These are phyloP conservation scores for Acanthamoeba triangularis DNA, from an alignment of 208 protist species.

Conservation along the genomic window DNA sequence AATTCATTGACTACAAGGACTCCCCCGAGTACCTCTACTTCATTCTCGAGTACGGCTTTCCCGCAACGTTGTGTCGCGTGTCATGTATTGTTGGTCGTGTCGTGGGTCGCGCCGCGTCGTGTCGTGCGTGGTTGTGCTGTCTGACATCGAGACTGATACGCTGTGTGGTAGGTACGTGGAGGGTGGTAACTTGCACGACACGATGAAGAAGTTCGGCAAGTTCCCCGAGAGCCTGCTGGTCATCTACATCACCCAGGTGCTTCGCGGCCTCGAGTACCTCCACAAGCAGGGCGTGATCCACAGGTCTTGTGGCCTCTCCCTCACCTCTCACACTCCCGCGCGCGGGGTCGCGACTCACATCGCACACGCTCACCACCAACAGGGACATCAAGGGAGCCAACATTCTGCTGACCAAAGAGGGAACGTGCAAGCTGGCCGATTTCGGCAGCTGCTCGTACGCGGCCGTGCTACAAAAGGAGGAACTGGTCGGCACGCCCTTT, in stretches of 20 bases:
- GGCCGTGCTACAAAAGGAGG: constrained; percentile 88
- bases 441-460: constrained; percentile 97
- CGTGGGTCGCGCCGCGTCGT: too few relatives aligned
- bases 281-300: constrained; percentile 95
- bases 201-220: constrained; percentile 94
- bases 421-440: constrained; percentile 95
- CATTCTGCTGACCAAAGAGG: constrained; percentile 93
- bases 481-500: constrained; percentile 93
- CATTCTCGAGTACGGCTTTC: constrained; percentile 94
- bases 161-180: background rate
- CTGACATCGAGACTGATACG: too few relatives aligned
- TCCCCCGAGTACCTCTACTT: constrained; percentile 92
- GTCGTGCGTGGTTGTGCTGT: too few relatives aligned
- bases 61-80: constrained; percentile 52
- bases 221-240: constrained; percentile 92
- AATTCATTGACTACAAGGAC: constrained; percentile 90
- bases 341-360: too few relatives aligned
- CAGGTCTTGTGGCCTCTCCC: too few relatives aligned
- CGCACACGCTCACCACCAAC: too few relatives aligned
- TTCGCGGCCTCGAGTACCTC: constrained; percentile 93
- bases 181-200: constrained; percentile 81
- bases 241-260: constrained; percentile 93
- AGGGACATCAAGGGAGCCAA: constrained; percentile 92
- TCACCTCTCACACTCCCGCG: too few relatives aligned
- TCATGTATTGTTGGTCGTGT: background rate